These are phyloP conservation scores for Phoenix dactylifera DNA, from an alignment of 176 grass and related monocot genomes.

Conservation along the genomic window DNA sequence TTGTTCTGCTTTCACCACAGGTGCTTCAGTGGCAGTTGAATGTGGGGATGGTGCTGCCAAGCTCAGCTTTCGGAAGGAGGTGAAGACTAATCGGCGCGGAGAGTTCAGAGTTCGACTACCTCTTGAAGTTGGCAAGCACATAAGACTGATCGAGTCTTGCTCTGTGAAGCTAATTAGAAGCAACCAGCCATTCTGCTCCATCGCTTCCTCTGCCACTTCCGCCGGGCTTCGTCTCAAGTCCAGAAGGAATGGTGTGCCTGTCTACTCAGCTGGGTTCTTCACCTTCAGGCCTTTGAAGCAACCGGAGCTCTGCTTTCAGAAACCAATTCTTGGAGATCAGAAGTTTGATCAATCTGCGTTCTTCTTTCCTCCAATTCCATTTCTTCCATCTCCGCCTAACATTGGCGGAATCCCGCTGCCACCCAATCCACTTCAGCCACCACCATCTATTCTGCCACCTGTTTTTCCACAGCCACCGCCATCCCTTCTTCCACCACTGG, in stretches of 20 bases:
- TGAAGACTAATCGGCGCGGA: conserved; percentile 19
- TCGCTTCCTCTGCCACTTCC: conserved; percentile 17
- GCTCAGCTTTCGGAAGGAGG: conserved; percentile 11
- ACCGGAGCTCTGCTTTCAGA: conserved; percentile 19
- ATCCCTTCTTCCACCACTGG: conserved; percentile 1
- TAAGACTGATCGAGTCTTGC: conserved; percentile 20
- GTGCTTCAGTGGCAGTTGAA: conserved; percentile 21
- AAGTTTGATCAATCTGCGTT: conserved; percentile 14
- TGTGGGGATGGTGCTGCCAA: conserved; percentile 11
- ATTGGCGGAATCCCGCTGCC: conserved; percentile 20
- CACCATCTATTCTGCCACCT: conserved; percentile 4
- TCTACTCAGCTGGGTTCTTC: conserved; percentile 30
- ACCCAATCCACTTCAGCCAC: conserved; percentile 13
- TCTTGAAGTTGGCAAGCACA: conserved; percentile 9
- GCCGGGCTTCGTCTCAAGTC: conserved; percentile 15
- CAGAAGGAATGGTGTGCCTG: conserved; percentile 8
- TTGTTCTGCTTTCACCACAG: conserved; percentile 8
- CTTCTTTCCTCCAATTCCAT: conserved; percentile 7
- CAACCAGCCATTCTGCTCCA: conserved; percentile 27
- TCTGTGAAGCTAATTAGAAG: conserved; percentile 16
- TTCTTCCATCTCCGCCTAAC: conserved; percentile 18
- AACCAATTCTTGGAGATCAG: background rate
- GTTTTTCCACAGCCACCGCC: background rate
- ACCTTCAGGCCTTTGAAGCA: conserved; percentile 28
- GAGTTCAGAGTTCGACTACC: conserved; percentile 19